Conservation (phyloP, 2,329 filamentous ascomycete genomes). For the Ceratocystis diversiconidia region DNA sequence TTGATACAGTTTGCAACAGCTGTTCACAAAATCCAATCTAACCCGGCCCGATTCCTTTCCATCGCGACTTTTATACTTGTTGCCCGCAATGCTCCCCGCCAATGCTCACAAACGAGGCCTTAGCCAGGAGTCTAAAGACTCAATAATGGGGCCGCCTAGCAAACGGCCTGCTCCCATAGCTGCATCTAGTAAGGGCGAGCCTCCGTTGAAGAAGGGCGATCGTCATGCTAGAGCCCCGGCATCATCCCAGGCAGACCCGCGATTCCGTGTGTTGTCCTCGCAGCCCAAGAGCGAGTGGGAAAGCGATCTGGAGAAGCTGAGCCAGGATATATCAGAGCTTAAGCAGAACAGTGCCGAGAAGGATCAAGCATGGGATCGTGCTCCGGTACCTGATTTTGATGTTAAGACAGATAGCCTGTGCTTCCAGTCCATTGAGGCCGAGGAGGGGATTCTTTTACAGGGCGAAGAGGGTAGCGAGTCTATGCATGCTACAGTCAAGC, state of each 20-base stretch:
- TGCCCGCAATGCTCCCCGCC: slow-evolving; percentile 32
- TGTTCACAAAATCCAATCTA: not conserved
- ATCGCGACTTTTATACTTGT: not conserved
- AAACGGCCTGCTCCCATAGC: not conserved
- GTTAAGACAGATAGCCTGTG: slow-evolving; percentile 54
- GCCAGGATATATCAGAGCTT: slow-evolving; percentile 75
- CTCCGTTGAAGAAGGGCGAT: not conserved
- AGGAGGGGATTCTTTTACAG: slow-evolving; percentile 71
- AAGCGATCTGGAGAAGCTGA: slow-evolving; percentile 86
- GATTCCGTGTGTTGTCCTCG: slow-evolving; percentile 53
- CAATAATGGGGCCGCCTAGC: not conserved
- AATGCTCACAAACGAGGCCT: slow-evolving; percentile 57
- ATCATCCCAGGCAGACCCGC: slow-evolving; percentile 37
- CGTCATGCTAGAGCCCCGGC: not conserved
- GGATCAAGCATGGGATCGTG: slow-evolving; percentile 78
- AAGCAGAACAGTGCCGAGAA: slow-evolving; percentile 81
- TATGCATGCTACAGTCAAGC: slow-evolving; percentile 56
- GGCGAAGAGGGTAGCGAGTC: slow-evolving; percentile 28
- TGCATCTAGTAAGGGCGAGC: not conserved
- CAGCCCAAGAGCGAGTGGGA: slow-evolving; percentile 87
- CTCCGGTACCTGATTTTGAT: slow-evolving; percentile 37
- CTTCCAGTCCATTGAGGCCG: slow-evolving; percentile 91
- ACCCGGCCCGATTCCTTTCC: not conserved
- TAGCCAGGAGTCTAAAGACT: slow-evolving; percentile 46
- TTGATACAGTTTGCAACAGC: not conserved